Base-by-base conservation (phyloP, 2,329 filamentous ascomycete genomes). In the Ceratocystiopsis brevicomis region DNA sequence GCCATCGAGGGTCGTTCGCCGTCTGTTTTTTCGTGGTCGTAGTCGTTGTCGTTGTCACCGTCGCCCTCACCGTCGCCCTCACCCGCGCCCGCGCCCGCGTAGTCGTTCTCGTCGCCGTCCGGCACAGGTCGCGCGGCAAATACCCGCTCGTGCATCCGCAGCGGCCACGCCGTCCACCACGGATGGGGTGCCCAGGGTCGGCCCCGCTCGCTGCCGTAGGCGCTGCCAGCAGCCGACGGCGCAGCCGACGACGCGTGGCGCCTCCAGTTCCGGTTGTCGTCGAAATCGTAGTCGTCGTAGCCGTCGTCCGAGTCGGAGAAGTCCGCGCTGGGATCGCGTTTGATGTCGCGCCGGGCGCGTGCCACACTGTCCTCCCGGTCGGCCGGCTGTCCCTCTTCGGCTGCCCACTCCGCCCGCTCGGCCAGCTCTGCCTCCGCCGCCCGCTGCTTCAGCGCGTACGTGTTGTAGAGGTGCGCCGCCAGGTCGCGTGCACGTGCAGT, bases 161-260 rank as follows among this genome's bases (percentile, higher is more conserved):
- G 57, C 5, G 88, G 88, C 88, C 88, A 95, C 0, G 86, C 81
- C 16, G 82, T 83, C 87, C 88, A 95, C 5, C 56, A 50, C 46
- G 69, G 73, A 0, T 71, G 65, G 2, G 71, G 71, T 5, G 57
- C 57, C 67, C 72, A 77, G 38, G 25, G 25, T 9, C 25, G 25
- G 25, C 25, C 25, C 25, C 25, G 8, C 2, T 30, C 25, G 25
- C 25, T 30, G 25, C 25, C 25, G 25, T 30, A 11, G 25, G 5
- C 25, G 25, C 19, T 21, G 19, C 25, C 25, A 2, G 5, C 25
- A 2, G 4, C 8, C 25, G 25, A 30, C 10, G 25, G 6, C 25
- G 8, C n/a, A n/a, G n/a, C 6, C 10, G 4, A 4, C 25, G 25
- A 30, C 10, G 25, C 25, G 10, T 9, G 25, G 2, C 25, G 6